Evolutionary conservation across 2,329 filamentous ascomycete genomes (phyloP).

Genomic region (Ophiostoma montium): DNA sequence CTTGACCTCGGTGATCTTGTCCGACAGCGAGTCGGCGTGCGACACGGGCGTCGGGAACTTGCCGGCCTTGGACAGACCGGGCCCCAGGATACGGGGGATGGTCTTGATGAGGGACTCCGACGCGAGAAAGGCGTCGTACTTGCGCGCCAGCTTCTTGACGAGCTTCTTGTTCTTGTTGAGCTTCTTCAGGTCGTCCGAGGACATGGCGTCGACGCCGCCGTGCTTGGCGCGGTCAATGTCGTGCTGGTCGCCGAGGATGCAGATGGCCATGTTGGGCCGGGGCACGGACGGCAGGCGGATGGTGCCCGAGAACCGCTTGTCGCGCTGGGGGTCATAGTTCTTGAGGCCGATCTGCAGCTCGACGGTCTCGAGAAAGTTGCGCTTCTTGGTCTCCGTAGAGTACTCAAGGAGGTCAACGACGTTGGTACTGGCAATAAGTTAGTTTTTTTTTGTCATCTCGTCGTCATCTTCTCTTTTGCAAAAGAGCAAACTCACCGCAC

Average conservation of each 20-base stretch:
- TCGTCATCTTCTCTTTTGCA: not conserved
- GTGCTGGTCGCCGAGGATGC: slow-evolving; percentile 63
- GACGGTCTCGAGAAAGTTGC: slow-evolving; percentile 65
- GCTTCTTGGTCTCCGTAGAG: slow-evolving; percentile 85
- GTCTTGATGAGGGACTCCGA: slow-evolving; percentile 98
- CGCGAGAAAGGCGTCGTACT: slow-evolving; percentile 98
- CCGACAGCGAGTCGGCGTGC: slow-evolving; percentile 82
- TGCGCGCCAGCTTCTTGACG: slow-evolving; percentile 99
- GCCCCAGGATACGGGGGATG: slow-evolving; percentile 98
- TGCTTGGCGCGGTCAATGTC: slow-evolving; percentile 99
- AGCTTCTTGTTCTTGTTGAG: slow-evolving; percentile 99
- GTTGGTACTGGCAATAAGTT: slow-evolving; percentile 46
- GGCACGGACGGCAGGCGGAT: slow-evolving; percentile 88
- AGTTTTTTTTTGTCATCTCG: not conserved
- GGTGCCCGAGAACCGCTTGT: slow-evolving; percentile 99
- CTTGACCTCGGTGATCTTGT: slow-evolving; percentile 99
- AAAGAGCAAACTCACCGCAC: slow-evolving; percentile 21
- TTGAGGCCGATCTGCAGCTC: slow-evolving; percentile 61
- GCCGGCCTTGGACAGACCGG: slow-evolving; percentile 96
- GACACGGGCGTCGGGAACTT: slow-evolving; percentile 99
- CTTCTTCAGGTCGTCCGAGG: slow-evolving; percentile 98
- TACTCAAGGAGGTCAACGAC: slow-evolving; percentile 90
- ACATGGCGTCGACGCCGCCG: slow-evolving; percentile 97
- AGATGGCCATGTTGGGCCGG: slow-evolving; percentile 41
- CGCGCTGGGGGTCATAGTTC: slow-evolving; percentile 99